A percentile compares a stretch with the other conserved stretches of the same genome.
phyloP scores from a whole-genome alignment of 352 stramenopile genomes.

The Pythium phragmiticola region DNA sequence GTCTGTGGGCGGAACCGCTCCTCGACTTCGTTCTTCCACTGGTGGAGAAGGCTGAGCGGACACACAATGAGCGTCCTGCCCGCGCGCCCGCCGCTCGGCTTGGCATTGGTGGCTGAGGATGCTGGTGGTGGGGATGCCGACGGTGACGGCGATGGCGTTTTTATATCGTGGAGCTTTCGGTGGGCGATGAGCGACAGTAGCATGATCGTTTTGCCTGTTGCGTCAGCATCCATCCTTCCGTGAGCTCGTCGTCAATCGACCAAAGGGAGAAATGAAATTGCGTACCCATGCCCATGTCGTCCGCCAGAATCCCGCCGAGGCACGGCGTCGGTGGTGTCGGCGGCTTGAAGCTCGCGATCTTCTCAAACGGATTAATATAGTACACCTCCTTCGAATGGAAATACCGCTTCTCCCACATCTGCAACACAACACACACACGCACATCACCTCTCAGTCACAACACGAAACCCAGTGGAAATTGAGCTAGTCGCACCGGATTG shows the following conservation, averaged over 20 bases:
- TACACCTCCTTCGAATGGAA: conserved; percentile 55
- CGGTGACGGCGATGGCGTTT: neutral
- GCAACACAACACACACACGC: neutral
- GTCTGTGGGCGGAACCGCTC: conserved; percentile 55
- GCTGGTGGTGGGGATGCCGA: neutral
- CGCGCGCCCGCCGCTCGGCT: neutral
- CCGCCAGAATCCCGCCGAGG: conserved; percentile 83
- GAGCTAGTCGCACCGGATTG: conserved; percentile 13
- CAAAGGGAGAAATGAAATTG: neutral
- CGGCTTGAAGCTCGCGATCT: conserved; percentile 58
- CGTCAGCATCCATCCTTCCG: neutral
- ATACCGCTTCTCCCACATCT: conserved; percentile 74
- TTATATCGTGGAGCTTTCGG: conserved; percentile 41
- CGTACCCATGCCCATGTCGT: conserved; percentile 90
- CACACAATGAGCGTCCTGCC: conserved; percentile 83
- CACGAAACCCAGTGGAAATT: neutral
- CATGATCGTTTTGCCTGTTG: conserved; percentile 73
- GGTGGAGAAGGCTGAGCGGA: conserved; percentile 84
- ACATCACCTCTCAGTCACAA: neutral
- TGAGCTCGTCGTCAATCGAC: neutral
- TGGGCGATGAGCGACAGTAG: conserved; percentile 62
- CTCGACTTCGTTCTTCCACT: conserved; percentile 86
- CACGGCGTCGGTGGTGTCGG: conserved; percentile 57
- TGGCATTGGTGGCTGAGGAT: neutral
- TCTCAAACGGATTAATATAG: conserved; percentile 84